A percentile compares a stretch with the other conserved stretches of the same genome.
Conservation (phyloP, 1,284 basidiomycete species). For the Boletellus dicymbophilus region DNA sequence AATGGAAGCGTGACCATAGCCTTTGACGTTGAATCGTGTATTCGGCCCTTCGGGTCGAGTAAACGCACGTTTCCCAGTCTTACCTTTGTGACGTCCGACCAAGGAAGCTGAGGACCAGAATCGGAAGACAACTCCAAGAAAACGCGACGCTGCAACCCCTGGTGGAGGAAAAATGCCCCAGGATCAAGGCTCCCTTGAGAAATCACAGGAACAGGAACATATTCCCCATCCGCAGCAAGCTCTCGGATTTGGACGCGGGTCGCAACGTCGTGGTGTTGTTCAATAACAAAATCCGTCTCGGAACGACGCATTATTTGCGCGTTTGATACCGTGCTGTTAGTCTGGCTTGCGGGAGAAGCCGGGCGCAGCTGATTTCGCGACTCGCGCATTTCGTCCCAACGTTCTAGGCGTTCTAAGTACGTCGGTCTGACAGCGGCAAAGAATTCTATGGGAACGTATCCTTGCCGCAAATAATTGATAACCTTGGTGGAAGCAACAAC, state of each 20-base stretch:
- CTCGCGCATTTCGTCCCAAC: conserved; percentile 90
- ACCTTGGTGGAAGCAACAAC: conserved; percentile 77
- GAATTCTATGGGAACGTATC: conserved; percentile 86
- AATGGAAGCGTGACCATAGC: conserved; percentile 70
- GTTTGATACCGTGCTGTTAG: conserved; percentile 39
- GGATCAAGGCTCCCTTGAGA: conserved; percentile 80
- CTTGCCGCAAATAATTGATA: conserved; percentile 67
- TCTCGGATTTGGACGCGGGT: conserved; percentile 88
- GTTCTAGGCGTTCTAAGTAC: conserved; percentile 85
- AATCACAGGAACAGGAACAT: conserved; percentile 82
- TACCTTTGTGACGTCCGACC: conserved; percentile 79
- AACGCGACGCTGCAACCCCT: conserved; percentile 90
- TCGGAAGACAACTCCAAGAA: conserved; percentile 80
- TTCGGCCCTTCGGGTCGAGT: conserved; percentile 81
- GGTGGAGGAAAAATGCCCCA: conserved; percentile 87
- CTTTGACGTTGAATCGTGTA: conserved; percentile 75
- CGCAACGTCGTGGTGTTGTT: conserved; percentile 88
- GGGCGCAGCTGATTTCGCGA: conserved; percentile 45
- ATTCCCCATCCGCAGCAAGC: conserved; percentile 82
- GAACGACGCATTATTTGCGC: conserved; percentile 82
- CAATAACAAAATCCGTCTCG: conserved; percentile 89
- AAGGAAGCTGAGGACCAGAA: conserved; percentile 87
- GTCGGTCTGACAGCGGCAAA: conserved; percentile 80
- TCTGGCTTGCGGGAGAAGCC: conserved; percentile 33
- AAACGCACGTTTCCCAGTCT: conserved; percentile 83